Evolutionary conservation across 805 yeast species (phyloP).

Genomic region (Ogataea ramenticola): DNA sequence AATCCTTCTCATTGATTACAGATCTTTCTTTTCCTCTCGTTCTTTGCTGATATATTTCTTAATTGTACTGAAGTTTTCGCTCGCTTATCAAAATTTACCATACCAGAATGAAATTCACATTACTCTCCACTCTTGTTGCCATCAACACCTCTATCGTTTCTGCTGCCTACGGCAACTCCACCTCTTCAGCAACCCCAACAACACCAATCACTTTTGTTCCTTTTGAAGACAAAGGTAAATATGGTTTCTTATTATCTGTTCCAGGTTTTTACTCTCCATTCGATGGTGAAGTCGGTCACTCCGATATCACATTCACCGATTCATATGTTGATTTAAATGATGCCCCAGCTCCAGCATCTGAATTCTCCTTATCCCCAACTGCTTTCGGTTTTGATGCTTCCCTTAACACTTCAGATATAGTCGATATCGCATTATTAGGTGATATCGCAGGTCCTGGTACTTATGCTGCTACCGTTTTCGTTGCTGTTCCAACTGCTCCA

Average conservation of each 20-base stretch:
- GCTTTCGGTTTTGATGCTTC: not conserved
- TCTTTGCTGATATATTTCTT: no score
- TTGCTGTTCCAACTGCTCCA: not conserved
- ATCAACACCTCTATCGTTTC: not conserved
- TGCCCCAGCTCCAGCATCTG: constrained; percentile 12
- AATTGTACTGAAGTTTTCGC: not conserved
- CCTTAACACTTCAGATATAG: not conserved
- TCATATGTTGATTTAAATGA: not conserved
- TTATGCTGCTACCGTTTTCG: not conserved
- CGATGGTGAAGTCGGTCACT: not conserved
- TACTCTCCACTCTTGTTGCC: not conserved
- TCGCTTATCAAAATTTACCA: not conserved
- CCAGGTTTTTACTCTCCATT: not conserved
- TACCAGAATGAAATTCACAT: not conserved
- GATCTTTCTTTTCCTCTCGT: no score
- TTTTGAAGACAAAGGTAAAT: not conserved
- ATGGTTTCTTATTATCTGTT: not conserved
- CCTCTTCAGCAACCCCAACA: not conserved
- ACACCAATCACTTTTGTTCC: not conserved
- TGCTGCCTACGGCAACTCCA: not conserved
- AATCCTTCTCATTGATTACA: no score
- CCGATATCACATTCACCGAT: not conserved
- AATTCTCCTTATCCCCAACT: not conserved
- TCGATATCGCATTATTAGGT: not conserved
- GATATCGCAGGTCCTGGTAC: not conserved